Base-by-base conservation (phyloP, 1,284 basidiomycete species). In the Flammula alnicola region DNA sequence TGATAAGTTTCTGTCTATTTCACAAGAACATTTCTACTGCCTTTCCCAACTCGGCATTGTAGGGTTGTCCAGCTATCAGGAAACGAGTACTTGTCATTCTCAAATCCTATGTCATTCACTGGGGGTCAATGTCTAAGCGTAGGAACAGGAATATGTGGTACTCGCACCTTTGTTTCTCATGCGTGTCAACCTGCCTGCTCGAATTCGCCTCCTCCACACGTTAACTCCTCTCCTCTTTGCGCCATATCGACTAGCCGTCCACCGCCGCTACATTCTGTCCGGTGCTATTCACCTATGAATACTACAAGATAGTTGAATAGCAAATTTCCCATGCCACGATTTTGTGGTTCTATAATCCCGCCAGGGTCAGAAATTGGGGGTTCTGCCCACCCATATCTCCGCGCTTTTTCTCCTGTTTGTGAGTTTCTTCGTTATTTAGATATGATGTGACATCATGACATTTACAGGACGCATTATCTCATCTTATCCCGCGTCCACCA, bases 401-500 rank as follows among this genome's bases (percentile, higher is more conserved):
- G 25, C 27, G 31, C 19, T 46, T 44, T 44, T 19, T 27, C 32
- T 41, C 27, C 32, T 27, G 40, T 29, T 38, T 23, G 52, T 45
- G 23, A 48, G 23, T 22, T 35, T 29, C 30, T 23, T 44, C 25
- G 44, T 57, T 46, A 36, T 41, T 40, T 51, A 22, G 47, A 29
- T 8, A 32, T 36, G 10, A 22, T 45, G 32, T 48, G 37, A 49
- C 39, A 42, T 33, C 43, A 45, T 38, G 17, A 23, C 46, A 49
- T 49, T 47, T 38, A 20, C 31, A 38, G 47, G 20, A 40, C 32
- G 14, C 22, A 51, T 7, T 48, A 42, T 56, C 49, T 22, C 51
- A 51, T 43, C 41, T 12, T 25, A 38, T 26, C 25, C 44, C 11
- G 32, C 33, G 17, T 29, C 16, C 6, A 20, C 19, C 12, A 49